phyloP scores from a whole-genome alignment of 1,284 basidiomycete species.

The Agaricales sp. region DNA sequence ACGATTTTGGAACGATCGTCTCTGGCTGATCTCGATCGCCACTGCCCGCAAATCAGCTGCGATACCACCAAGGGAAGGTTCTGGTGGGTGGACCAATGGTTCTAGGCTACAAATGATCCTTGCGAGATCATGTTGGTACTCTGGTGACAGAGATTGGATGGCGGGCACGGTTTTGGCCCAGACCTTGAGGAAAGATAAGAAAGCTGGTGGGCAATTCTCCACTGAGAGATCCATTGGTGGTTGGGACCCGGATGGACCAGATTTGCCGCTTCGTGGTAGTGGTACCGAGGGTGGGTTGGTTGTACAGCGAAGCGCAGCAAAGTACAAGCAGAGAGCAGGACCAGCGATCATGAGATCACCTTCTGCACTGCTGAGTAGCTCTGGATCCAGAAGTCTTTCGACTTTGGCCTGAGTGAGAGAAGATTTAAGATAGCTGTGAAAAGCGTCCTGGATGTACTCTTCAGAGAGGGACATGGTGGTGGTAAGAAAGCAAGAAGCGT shows the following conservation, averaged over 20 bases:
- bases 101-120: constrained; percentile 61
- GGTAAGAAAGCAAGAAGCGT: background rate
- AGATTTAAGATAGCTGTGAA: constrained; percentile 71
- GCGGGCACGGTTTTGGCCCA: constrained; percentile 58
- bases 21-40: constrained; percentile 71
- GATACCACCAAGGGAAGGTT: constrained; percentile 41
- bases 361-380: constrained; percentile 64
- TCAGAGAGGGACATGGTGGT: constrained; percentile 34
- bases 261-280: constrained; percentile 31
- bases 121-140: constrained; percentile 70
- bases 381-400: constrained; percentile 60
- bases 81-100: constrained; percentile 28
- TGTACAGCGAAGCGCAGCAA: constrained; percentile 53
- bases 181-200: constrained; percentile 56
- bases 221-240: constrained; percentile 32
- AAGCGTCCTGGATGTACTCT: constrained; percentile 57
- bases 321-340: constrained; percentile 59
- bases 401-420: constrained; percentile 64
- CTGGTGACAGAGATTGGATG: constrained; percentile 52
- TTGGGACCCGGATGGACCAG: constrained; percentile 9
- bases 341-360: constrained; percentile 75
- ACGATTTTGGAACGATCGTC: constrained; percentile 71
- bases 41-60: constrained; percentile 68
- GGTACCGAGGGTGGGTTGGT: constrained; percentile 54
- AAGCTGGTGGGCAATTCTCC: constrained; percentile 40